Evolutionary conservation across 75 land plant genomes (phyloP), one percentile per base, ranked within the genome.

Genomic region (Adiantum capillusveneris): DNA sequence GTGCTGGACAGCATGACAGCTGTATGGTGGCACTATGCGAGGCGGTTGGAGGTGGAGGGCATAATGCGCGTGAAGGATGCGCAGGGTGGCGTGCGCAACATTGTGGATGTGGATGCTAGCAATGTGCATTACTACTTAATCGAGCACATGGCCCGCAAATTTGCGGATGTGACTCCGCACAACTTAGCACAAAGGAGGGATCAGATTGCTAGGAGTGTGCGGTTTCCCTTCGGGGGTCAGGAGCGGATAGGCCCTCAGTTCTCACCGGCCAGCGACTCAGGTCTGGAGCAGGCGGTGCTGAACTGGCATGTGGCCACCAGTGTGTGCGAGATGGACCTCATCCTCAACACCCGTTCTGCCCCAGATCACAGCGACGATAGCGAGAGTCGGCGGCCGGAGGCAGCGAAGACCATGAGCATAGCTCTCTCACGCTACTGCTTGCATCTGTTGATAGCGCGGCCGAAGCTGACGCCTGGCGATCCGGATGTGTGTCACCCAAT

Each of bases 261-360:
- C 28, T 53, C 55, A 27, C 29, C 55, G 12, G 55, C 29, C 2
- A 2, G 5, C 29, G 55, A 26, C 55, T 53, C 29, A 2, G 55
- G 25, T 27, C 28, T 53, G 9, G 55, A 53, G 55, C 25, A 53
- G 55, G 55, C 55, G 25, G 28, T 53, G 3, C 29, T 53, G 12
- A 22, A 1, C 12, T 53, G 55, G 55, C 55, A 53, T 26, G 29
- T 53, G 28, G 55, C 55, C 29, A 53, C 55, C 29, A 53, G 55
- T 27, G 55, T 53, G 12, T 53, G 55, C 55, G 55, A 53, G 14
- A 53, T 53, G 55, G 55, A 53, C 29, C 55, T 53, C 28, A 18
- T 53, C 28, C 28, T 24, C 55, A 53, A 20, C 49, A 46, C 14
- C 21, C n/a, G n/a, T n/a, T 2, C 5, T 5, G 17, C 14, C 49